Base-by-base conservation (phyloP, 192 early-diverging fungal species). In the Mortierella hygrophila region DNA sequence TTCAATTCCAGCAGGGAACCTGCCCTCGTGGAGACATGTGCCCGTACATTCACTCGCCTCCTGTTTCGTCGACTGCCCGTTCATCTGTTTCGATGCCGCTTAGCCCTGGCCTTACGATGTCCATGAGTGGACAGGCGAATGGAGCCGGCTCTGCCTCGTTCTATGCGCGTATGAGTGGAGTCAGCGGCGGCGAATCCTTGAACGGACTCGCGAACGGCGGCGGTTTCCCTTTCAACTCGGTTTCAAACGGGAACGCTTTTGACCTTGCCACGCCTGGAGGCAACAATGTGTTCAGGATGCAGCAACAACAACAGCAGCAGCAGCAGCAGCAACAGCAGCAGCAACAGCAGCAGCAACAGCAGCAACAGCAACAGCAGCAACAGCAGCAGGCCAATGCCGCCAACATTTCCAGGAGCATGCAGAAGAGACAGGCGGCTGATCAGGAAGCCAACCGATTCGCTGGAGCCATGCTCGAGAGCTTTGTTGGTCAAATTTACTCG, bases 401-500 rank as follows among this genome's bases (percentile, higher is more conserved):
- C 69, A 74, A 32, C 68, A 81, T 42, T 73, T 26, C 73, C 63
- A 86, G 81, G 71, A 79, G 75, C 41, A 76, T 74, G 37, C 54
- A 80, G 37, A 86, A 86, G 57, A 75, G 84, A 18, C 75, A 68
- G 9, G 70, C 79, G 3, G 79, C 79, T 4, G 84, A 86, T 71
- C 83, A 80, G 11, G 92, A 92, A 54, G 89, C 87, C 18, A 96
- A 94, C 78, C 92, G 95, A 18, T 97, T 95, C 77, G 82, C 92
- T 20, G 94, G 93, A 29, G 90, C 91, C 4, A 55, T 88, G 49
- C 86, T 97, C 8, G 94, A 96, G 68, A 93, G 95, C n/a, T 90
- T 95, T 54, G 88, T 93, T 32, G 95, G 94, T 40, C 90, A 95
- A 55, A 94, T 97, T 26, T 94, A 94, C 76, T 89, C 93, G 16